Evolutionary conservation across 352 stramenopile genomes (phyloP).

Genomic region (Pythium dissotocum): DNA sequence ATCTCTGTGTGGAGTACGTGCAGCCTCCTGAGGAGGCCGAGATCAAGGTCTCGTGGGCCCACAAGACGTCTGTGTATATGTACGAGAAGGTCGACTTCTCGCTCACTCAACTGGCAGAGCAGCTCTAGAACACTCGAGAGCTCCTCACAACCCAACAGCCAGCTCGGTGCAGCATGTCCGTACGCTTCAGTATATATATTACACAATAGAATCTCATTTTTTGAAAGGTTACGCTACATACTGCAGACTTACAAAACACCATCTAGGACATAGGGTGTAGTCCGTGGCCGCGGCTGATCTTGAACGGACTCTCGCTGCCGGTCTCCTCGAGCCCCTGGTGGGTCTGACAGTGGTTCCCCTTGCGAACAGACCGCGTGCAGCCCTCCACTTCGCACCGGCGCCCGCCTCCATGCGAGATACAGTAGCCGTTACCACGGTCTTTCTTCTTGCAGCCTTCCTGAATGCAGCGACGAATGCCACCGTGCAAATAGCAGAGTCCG

Average conservation of each 20-base stretch:
- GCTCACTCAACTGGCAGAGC: slow-evolving; percentile 36
- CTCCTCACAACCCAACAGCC: not conserved
- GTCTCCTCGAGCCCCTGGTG: slow-evolving; percentile 37
- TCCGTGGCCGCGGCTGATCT: slow-evolving; percentile 41
- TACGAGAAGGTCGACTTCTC: slow-evolving; percentile 66
- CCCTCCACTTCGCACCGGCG: slow-evolving; percentile 57
- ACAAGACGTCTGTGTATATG: slow-evolving; percentile 72
- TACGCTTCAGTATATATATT: not conserved
- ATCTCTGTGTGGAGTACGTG: slow-evolving; percentile 66
- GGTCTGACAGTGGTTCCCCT: slow-evolving; percentile 75
- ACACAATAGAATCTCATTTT: slow-evolving; percentile 4
- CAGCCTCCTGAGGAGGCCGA: slow-evolving; percentile 65
- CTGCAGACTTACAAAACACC: not conserved
- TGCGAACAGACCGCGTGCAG: slow-evolving; percentile 69
- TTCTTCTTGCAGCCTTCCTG: slow-evolving; percentile 80
- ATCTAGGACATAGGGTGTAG: slow-evolving; percentile 3
- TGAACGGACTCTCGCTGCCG: slow-evolving; percentile 39
- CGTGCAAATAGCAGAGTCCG: slow-evolving; percentile 80
- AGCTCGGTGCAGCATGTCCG: not conserved
- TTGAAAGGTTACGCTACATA: not conserved
- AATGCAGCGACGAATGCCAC: slow-evolving; percentile 73
- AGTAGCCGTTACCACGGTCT: slow-evolving; percentile 80
- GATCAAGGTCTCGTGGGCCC: slow-evolving; percentile 81
- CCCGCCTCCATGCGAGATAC: slow-evolving; percentile 77
- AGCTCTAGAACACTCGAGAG: slow-evolving; percentile 25